A percentile compares a stretch with the other conserved stretches of the same genome.
phyloP scores from a whole-genome alignment of 352 stramenopile species.

The Proteromonas lacertae region DNA sequence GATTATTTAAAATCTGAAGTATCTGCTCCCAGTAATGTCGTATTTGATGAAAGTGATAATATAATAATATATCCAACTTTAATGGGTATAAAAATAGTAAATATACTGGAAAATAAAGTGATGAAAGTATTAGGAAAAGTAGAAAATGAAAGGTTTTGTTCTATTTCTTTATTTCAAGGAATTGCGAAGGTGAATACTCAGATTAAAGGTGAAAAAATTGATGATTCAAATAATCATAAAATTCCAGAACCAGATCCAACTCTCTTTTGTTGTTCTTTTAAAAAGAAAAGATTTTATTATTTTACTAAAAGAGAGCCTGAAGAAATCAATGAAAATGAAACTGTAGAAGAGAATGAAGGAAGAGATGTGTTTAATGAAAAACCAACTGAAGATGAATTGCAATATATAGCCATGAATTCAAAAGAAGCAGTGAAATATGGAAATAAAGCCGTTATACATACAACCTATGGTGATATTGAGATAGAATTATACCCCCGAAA shows the following conservation, averaged over 20 bases:
- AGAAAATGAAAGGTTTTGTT: conserved; percentile 75
- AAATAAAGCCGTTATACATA: conserved; percentile 50
- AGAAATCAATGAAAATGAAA: conserved; percentile 10
- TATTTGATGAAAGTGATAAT: conserved; percentile 75
- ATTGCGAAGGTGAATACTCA: conserved; percentile 7
- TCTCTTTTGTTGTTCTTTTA: conserved; percentile 42
- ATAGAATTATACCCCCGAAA: conserved; percentile 78
- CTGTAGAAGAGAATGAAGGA: conserved; percentile 8
- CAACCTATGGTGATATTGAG: conserved; percentile 86
- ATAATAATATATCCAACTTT: conserved; percentile 76
- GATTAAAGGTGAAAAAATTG: conserved; percentile 4
- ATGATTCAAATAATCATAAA: conserved; percentile 5
- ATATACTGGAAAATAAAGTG: conserved; percentile 62
- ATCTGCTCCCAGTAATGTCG: conserved; percentile 23
- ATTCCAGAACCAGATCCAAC: conserved; percentile 19
- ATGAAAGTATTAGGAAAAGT: conserved; percentile 54
- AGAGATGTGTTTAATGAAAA: conserved; percentile 94
- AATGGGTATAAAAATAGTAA: conserved; percentile 79
- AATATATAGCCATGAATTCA: conserved; percentile 13
- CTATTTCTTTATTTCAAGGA: conserved; percentile 49
- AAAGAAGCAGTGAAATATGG: conserved; percentile 1
- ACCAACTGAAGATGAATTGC: conserved; percentile 63
- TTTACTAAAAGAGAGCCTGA: conserved; percentile 72
- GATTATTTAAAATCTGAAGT: conserved; percentile 17
- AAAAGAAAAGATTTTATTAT: conserved; percentile 70